Percentiles rank a stretch among this genome's conserved stretches.
Evolutionary conservation across 164 flowering plant genomes (phyloP).

Genomic region (Berberis vulgaris): DNA sequence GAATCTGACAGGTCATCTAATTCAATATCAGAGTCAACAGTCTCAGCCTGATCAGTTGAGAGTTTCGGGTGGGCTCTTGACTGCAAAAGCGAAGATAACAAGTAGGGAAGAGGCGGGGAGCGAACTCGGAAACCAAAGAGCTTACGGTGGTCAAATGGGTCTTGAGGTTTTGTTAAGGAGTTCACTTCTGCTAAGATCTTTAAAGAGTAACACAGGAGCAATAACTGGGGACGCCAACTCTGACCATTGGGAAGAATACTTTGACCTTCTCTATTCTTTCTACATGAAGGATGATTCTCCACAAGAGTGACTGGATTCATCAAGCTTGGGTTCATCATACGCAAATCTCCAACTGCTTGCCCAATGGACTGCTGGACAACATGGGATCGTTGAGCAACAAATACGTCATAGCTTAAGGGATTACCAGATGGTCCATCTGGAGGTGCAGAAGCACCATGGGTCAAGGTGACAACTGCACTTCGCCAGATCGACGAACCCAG

Average conservation of each 20-base stretch:
- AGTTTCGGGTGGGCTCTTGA: conserved; percentile 87
- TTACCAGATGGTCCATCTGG: conserved; percentile 91
- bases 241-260: conserved; percentile 91
- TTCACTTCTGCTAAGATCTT: conserved; percentile 79
- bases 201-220: conserved; percentile 73
- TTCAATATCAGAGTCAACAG: conserved; percentile 77
- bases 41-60: conserved; percentile 61
- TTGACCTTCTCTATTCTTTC: conserved; percentile 80
- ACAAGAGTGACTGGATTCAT: conserved; percentile 89
- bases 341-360: conserved; percentile 84
- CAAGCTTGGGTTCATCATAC: conserved; percentile 66
- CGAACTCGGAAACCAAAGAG: conserved; percentile 85
- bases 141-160: conserved; percentile 58
- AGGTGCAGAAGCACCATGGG: conserved; percentile 92
- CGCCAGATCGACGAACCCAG: conserved; percentile 80
- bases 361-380: conserved; percentile 80
- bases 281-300: conserved; percentile 89
- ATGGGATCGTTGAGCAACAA: conserved; percentile 81
- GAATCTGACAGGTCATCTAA: conserved; percentile 68
- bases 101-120: conserved; percentile 82
- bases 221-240: conserved; percentile 70
- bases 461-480: conserved; percentile 73
- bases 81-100: conserved; percentile 81
- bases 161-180: conserved; percentile 70
- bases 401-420: conserved; percentile 78